Evolutionary conservation across 2,329 filamentous ascomycete species (phyloP), one percentile per base, ranked within the genome.

Genomic region (Fonsecaea pugnacius): DNA sequence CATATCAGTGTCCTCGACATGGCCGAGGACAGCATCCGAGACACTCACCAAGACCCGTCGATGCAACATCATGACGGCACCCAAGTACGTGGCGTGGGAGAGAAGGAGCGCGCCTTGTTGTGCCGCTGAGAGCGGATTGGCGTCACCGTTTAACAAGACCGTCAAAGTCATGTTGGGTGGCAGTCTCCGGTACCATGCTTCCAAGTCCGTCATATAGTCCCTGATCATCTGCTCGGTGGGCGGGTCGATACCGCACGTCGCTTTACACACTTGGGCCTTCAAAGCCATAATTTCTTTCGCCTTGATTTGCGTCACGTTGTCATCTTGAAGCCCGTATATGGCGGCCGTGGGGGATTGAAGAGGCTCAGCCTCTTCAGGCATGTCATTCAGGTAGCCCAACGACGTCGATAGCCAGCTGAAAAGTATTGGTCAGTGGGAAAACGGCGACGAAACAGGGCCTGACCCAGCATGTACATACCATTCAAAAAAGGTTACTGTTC

Each of bases 11-110:
- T 24, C 43, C 12, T 8, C 21, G 18, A 6, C 21, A 12, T 14
- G 18, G 43, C 43, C 21, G 6, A 48, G 43, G 9, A 48, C 24
- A 12, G 18, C 43, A 12, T 48, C 43, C 43, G 43, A 48, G 43
- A 48, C 21, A 18, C 18, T 21, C 43, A 48, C 43, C 9, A 48
- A 9, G 21, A 24, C 43, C 12, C 43, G 43, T 48, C 21, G 43
- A 48, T 48, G 43, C 8, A 48, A 14, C 43, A 48, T 48, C 43
- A 48, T 48, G 21, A 48, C 43, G 3, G 43, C 43, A 27, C 43
- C 43, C 43, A 48, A 5, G 43, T 48, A 48, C 43, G 24, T 48
- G 43, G 43, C 43, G 21, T 48, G 43, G 43, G 43, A 48, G 43
- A 48, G 43, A 10, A 48, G 43, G 18, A 48, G 21, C 8, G 43